Evolutionary conservation across 805 yeast genomes (phyloP), one percentile per base, ranked within the genome.

Genomic region (Teunomyces gatunensis): DNA sequence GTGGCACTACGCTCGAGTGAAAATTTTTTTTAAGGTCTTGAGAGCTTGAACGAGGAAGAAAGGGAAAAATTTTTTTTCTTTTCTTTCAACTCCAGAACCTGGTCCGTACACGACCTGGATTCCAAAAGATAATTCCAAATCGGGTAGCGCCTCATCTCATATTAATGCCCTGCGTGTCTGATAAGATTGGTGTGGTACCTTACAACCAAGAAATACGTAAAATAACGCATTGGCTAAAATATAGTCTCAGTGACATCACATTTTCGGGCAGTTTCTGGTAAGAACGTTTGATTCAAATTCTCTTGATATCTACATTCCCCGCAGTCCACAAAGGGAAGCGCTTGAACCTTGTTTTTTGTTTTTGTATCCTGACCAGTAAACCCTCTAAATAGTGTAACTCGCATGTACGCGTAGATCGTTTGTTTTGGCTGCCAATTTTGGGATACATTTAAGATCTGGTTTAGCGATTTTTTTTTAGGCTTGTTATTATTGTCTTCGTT

Each of bases 21-120:
- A 30, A 39, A 40, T 32, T 29, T 45, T 45, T 45, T 45, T 39
- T 45, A 18, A 23, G 25, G 25, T 25, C 29, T 42, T 39, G 42
- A 18, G 36, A 33, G 35, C 18, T 32, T 9, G 4, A 32, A 15
- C 18, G 42, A 28, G 15, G 27, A 28, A 20, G 27, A 28, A 43
- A n/a, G n/a, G 37, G 27, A 23, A 39, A 39, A 15, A 32, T 32
- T 37, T 9, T 34, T 47, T 44, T 47, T 44, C 34, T 13, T 13
- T 9, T 25, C 27, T 17, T 13, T n/a, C 40, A 23, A 37, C 40
- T 18, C 40, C 40, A 37, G 40, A 37, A 37, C 15, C 29, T 6
- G 29, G 17, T 6, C 18, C 4, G 34, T 6, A 18, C 34, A 32
- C 34, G 34, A 32, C 34, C 34, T 32, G 10, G 18, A 13, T 15